Base-by-base conservation (phyloP, 176 grass and related monocot species). In the Elaeis guineensis region DNA sequence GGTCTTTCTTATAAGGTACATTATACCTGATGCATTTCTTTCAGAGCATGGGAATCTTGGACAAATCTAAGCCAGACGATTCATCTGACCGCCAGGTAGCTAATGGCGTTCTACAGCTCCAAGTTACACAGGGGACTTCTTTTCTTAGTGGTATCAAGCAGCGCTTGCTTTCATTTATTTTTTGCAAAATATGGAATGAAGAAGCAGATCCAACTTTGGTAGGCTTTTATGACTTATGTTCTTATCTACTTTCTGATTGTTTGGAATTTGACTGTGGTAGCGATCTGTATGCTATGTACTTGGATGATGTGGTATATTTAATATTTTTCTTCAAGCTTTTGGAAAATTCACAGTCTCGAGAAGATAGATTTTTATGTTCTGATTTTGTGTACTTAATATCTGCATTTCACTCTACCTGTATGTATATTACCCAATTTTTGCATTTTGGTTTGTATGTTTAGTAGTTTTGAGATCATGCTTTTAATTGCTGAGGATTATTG, bases 101-200 rank as follows among this genome's bases (percentile, higher is more conserved):
- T 78, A 78, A 64, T 77, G 74, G 25, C 21, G 61, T 21, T 69
- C 76, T 56, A 69, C 77, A 21, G 24, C 52, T 66, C 69, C 81
- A 90, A 86, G 70, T 69, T 80, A 65, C 51, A 66, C 69, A 21
- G 7, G 83, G 74, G 19, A 73, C 54, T 77, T 80, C 80, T 55
- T 87, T 87, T 73, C 80, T 90, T 86, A 75, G 78, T 82, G 86
- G 83, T 69, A 84, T 96, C 76, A 96, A 96, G 83, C 91, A 90
- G 58, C 78, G 92, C 12, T 51, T 96, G 64, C 76, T 96, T 52
- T 96, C 92, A 19, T 90, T 80, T 74, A 90, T 96, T 86, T 96
- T 90, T 77, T 69, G 75, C 54, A 85, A 85, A 82, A 79, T 81
- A 55, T 87, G 87, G 83, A 96, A 79, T 60, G 92, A 96, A 49